These are phyloP conservation scores for Lichina pygmaea DNA, from an alignment of 495 filamentous ascomycete genomes.

Conservation along the genomic window DNA sequence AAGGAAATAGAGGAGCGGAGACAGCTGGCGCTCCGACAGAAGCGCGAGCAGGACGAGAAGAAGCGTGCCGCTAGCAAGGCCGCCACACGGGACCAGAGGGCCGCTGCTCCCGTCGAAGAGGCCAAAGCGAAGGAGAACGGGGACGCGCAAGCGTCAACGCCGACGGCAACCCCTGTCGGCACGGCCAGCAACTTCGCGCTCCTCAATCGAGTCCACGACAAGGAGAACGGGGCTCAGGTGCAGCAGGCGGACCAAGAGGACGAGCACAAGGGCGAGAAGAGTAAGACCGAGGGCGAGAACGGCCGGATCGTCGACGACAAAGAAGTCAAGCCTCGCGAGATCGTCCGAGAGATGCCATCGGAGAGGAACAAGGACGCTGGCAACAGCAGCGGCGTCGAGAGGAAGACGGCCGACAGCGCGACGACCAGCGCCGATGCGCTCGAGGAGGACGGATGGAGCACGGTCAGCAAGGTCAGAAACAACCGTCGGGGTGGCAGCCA, in stretches of 20 bases:
- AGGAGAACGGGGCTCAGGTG: neutral
- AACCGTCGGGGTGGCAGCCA: slow-evolving; percentile 20
- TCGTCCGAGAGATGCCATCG: neutral
- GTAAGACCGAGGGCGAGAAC: neutral
- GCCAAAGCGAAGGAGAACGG: slow-evolving; percentile 6
- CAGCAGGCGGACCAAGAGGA: slow-evolving; percentile 3
- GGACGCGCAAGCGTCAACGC: slow-evolving; percentile 2
- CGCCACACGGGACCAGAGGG: slow-evolving; percentile 14
- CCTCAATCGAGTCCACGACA: slow-evolving; percentile 1
- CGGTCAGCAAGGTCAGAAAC: slow-evolving; percentile 29
- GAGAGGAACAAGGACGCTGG: neutral
- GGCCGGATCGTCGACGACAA: slow-evolving; percentile 1
- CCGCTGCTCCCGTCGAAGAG: slow-evolving; percentile 1
- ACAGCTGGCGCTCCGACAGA: slow-evolving; percentile 40
- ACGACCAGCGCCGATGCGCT: slow-evolving; percentile 12
- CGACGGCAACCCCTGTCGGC: slow-evolving; percentile 3
- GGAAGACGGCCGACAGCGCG: neutral
- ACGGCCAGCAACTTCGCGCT: slow-evolving; percentile 1
- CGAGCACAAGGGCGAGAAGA: neutral
- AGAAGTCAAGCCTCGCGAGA: slow-evolving; percentile 2
- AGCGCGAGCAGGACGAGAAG: slow-evolving; percentile 76
- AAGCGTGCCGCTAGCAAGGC: slow-evolving; percentile 29
- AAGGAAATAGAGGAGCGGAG: slow-evolving; percentile 75
- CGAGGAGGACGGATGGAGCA: slow-evolving; percentile 59
- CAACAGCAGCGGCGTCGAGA: neutral